Evolutionary conservation across 441 rosid genomes (phyloP).

Genomic region (Manihot esculenta): DNA sequence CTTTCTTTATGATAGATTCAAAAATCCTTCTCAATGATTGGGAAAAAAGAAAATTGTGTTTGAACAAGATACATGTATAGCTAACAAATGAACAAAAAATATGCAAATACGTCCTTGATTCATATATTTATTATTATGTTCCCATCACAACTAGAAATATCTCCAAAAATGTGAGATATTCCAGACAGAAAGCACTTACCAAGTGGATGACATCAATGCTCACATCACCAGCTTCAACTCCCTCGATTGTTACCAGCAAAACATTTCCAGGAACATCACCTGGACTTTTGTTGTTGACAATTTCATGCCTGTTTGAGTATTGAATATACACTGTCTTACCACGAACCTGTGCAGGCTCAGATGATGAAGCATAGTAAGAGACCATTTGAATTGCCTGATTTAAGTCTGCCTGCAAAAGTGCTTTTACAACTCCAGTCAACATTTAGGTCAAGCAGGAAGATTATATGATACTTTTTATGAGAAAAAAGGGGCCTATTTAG

Average conservation of each 20-base stretch:
- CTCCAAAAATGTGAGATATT: not conserved
- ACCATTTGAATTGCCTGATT: conserved; percentile 99
- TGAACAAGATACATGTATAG: not conserved
- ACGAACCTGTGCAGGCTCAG: conserved; percentile 98
- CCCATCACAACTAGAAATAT: not conserved
- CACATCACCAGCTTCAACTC: conserved; percentile 94
- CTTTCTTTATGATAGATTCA: not conserved
- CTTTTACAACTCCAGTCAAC: not conserved
- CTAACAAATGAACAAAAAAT: not conserved
- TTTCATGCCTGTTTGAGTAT: conserved; percentile 94
- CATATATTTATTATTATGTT: not conserved
- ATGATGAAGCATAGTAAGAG: conserved; percentile 94
- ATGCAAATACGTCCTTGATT: not conserved
- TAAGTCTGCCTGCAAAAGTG: conserved; percentile 61
- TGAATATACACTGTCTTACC: conserved; percentile 97
- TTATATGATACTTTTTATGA: not conserved
- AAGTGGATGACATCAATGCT: conserved; percentile 95
- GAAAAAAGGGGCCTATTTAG: not conserved
- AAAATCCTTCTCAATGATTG: not conserved
- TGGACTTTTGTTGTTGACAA: conserved; percentile 98
- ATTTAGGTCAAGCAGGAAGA: not conserved
- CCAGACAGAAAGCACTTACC: conserved; percentile 46
- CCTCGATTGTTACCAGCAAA: conserved; percentile 89
- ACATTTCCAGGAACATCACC: conserved; percentile 99
- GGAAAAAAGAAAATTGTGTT: not conserved